Evolutionary conservation across 164 flowering plant species (phyloP).

Genomic region (Vitis cinerea): DNA sequence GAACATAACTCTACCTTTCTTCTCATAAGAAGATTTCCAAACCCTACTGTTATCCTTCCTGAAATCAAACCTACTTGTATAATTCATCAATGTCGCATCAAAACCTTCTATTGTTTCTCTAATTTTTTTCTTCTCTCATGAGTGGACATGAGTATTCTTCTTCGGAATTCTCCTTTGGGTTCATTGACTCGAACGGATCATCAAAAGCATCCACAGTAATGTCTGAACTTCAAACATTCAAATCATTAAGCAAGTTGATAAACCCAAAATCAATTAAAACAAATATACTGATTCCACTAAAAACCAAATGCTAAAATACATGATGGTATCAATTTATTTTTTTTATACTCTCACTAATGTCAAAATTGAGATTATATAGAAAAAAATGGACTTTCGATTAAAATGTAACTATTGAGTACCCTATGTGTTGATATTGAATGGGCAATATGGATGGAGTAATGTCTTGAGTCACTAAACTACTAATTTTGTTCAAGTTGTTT

Average conservation of each 20-base stretch:
- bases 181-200: constrained; percentile 15
- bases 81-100: constrained; percentile 8
- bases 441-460: too few species aligned
- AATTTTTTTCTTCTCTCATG: constrained; percentile 11
- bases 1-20: constrained; percentile 23
- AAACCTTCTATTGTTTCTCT: constrained; percentile 11
- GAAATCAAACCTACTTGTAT: constrained; percentile 1
- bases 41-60: constrained; percentile 9
- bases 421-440: too few species aligned
- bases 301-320: too few species aligned
- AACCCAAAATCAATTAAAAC: too few species aligned
- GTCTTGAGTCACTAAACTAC: too few species aligned
- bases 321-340: too few species aligned
- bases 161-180: constrained; percentile 11
- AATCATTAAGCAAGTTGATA: not conserved
- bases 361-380: too few species aligned
- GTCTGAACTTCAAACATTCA: constrained; percentile 16
- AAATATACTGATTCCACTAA: too few species aligned
- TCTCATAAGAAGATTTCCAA: constrained; percentile 18
- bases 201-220: constrained; percentile 11
- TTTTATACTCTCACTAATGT: too few species aligned
- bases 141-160: constrained; percentile 18
- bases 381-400: too few species aligned
- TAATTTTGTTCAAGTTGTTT: too few species aligned
- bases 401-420: too few species aligned